phyloP scores from a whole-genome alignment of 805 yeast genomes.

The Kodamaea sagamina region DNA sequence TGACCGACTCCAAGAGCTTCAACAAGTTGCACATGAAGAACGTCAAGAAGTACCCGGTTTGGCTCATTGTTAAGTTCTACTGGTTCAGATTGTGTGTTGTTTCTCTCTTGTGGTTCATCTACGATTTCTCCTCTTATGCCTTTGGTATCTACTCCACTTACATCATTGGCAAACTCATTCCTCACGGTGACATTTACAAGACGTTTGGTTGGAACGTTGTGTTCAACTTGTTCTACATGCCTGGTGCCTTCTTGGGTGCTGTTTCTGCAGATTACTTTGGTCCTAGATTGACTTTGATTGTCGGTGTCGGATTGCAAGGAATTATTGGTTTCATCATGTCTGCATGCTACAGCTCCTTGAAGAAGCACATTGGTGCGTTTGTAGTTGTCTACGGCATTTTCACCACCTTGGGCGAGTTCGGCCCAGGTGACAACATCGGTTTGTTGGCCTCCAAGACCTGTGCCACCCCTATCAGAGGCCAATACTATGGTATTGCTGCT shows the following conservation, averaged over 20 bases:
- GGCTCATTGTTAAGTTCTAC: slow-evolving; percentile 72
- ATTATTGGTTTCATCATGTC: slow-evolving; percentile 84
- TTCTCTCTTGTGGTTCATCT: slow-evolving; percentile 84
- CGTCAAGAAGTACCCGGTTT: slow-evolving; percentile 60
- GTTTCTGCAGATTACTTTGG: slow-evolving; percentile 81
- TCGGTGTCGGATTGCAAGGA: slow-evolving; percentile 75
- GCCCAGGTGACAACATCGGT: slow-evolving; percentile 93
- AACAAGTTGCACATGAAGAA: slow-evolving; percentile 67
- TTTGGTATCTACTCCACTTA: slow-evolving; percentile 81
- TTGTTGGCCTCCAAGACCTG: slow-evolving; percentile 81
- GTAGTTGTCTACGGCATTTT: slow-evolving; percentile 89
- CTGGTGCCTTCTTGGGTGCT: slow-evolving; percentile 92
- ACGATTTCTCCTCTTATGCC: slow-evolving; percentile 85
- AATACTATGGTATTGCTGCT: slow-evolving; percentile 88
- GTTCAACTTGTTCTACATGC: slow-evolving; percentile 81
- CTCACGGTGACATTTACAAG: slow-evolving; percentile 62
- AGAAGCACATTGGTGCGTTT: slow-evolving; percentile 69
- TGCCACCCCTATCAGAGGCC: slow-evolving; percentile 87
- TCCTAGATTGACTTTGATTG: slow-evolving; percentile 75
- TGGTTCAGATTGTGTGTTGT: slow-evolving; percentile 77
- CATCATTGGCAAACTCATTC: slow-evolving; percentile 61
- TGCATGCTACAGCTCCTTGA: slow-evolving; percentile 58
- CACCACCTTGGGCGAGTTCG: slow-evolving; percentile 85
- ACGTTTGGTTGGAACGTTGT: slow-evolving; percentile 93
- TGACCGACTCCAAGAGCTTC: slow-evolving; percentile 73